Evolutionary conservation across 2,329 filamentous ascomycete genomes (phyloP).

Genomic region (Venturia oleaginea): DNA sequence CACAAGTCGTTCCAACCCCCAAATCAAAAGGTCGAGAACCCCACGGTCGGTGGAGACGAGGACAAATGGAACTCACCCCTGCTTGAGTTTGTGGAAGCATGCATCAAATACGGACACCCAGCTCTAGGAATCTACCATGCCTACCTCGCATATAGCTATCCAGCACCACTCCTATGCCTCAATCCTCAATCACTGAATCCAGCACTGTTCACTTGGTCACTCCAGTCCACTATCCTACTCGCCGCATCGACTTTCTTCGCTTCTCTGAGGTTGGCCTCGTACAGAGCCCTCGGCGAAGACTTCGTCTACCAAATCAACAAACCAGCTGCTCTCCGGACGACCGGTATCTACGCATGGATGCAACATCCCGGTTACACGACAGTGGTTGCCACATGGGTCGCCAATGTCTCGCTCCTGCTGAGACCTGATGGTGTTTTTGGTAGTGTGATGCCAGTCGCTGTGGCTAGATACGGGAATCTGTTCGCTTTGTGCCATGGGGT

Average conservation of each 20-base stretch:
- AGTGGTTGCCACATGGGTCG: background rate
- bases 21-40: background rate
- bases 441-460: background rate
- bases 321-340: background rate
- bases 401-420: background rate
- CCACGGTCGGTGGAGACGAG: background rate
- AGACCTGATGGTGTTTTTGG: constrained; percentile 3
- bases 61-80: constrained; percentile 1
- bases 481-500: background rate
- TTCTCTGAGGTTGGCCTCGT: background rate
- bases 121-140: constrained; percentile 7
- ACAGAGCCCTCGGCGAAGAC: background rate
- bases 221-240: background rate
- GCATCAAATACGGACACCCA: constrained; percentile 3
- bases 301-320: constrained; percentile 6
- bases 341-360: background rate
- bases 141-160: background rate
- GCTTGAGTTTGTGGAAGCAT: background rate
- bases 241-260: background rate
- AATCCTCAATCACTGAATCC: background rate
- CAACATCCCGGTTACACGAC: constrained; percentile 5
- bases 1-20: background rate
- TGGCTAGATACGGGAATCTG: background rate
- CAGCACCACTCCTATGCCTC: background rate
- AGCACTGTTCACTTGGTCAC: constrained; percentile 1